phyloP scores from a whole-genome alignment of 163 green algal genomes.

The Prototheca cutis region DNA sequence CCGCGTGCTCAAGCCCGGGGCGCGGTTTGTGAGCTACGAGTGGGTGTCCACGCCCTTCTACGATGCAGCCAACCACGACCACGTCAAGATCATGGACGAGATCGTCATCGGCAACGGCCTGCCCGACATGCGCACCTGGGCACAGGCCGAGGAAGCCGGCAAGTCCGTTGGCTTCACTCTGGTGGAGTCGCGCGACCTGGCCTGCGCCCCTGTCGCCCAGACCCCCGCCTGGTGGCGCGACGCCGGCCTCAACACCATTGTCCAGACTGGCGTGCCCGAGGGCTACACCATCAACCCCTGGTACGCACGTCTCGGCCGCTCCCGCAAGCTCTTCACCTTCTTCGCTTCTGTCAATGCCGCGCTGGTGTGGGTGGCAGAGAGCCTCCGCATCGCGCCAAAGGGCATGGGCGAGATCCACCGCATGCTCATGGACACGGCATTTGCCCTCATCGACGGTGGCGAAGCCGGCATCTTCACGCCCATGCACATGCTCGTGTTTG shows the following conservation, averaged over 20 bases:
- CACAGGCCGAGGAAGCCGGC: conserved; percentile 76
- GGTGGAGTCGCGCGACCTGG: conserved; percentile 72
- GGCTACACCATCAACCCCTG: conserved; percentile 18
- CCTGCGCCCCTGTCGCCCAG: conserved; percentile 28
- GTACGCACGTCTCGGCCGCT: conserved; percentile 45
- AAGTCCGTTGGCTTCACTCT: conserved; percentile 84
- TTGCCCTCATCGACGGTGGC: conserved; percentile 72
- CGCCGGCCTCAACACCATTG: background rate
- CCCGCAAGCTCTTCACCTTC: conserved; percentile 23
- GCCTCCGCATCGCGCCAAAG: conserved; percentile 67
- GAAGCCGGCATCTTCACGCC: conserved; percentile 89
- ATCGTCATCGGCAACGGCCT: conserved; percentile 98
- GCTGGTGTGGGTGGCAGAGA: conserved; percentile 59
- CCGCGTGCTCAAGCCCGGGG: conserved; percentile 88
- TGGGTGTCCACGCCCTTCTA: conserved; percentile 72
- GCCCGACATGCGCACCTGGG: conserved; percentile 82
- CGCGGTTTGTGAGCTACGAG: conserved; percentile 87
- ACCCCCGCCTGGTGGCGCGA: conserved; percentile 4
- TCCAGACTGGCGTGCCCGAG: background rate
- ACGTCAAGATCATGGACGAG: conserved; percentile 89
- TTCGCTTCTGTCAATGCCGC: conserved; percentile 57
- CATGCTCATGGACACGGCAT: conserved; percentile 77
- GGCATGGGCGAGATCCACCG: conserved; percentile 87
- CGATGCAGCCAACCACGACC: conserved; percentile 69
- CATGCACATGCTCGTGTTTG: conserved; percentile 93